Percentiles rank a stretch among this genome's conserved stretches.
These are phyloP conservation scores for Leccinum sublutescens DNA, from an alignment of 768 basidiomycete species.

Conservation along the genomic window DNA sequence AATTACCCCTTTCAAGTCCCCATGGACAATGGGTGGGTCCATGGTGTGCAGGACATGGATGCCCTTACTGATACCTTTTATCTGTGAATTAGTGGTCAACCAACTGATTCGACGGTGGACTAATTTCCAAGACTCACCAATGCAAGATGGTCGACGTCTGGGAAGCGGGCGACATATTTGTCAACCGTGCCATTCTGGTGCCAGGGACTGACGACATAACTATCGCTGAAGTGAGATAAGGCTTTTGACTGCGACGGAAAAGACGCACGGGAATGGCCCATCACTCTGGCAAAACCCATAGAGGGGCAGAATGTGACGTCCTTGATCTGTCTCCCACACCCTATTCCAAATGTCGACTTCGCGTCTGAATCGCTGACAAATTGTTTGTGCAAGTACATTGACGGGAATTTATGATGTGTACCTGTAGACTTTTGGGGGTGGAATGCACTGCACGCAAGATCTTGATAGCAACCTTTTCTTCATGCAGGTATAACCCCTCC, in stretches of 20 bases:
- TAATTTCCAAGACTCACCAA: conserved; percentile 34
- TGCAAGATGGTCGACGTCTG: conserved; percentile 41
- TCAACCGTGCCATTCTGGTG: conserved; percentile 50
- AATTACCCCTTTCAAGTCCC: conserved; percentile 52
- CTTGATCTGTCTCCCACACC: conserved; percentile 52
- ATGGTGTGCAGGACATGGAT: conserved; percentile 49
- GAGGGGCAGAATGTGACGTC: conserved; percentile 53
- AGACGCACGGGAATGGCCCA: conserved; percentile 52
- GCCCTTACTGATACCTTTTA: conserved; percentile 46
- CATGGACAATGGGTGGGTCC: conserved; percentile 51
- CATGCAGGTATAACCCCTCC: conserved; percentile 53
- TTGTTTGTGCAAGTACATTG: conserved; percentile 2
- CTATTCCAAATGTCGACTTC: conserved; percentile 56
- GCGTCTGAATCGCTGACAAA: conserved; percentile 45
- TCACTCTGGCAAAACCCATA: conserved; percentile 57
- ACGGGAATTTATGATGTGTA: conserved; percentile 21
- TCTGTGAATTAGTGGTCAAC: conserved; percentile 31
- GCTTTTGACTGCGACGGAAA: not conserved
- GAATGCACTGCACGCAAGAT: conserved; percentile 51
- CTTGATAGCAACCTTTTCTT: conserved; percentile 58
- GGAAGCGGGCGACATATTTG: conserved; percentile 43
- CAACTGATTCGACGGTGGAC: not conserved
- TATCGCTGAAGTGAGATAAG: conserved; percentile 19
- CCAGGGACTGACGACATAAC: conserved; percentile 62
- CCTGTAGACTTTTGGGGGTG: conserved; percentile 43